Evolutionary conservation across 495 filamentous ascomycete genomes (phyloP).

Genomic region (Aspergillus saccharolyticus): DNA sequence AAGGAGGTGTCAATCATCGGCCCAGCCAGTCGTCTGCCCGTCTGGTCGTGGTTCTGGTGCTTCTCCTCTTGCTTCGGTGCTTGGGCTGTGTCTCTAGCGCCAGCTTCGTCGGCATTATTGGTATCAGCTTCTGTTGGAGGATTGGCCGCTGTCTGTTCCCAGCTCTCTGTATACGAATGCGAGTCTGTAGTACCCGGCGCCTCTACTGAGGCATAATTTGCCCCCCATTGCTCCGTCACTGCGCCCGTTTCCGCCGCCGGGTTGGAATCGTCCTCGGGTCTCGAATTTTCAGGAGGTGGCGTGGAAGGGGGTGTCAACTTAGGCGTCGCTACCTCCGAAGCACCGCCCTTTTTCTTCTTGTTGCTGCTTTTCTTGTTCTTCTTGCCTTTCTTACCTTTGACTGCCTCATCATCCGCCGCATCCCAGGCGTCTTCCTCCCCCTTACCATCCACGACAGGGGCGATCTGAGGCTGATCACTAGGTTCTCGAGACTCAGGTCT

Average conservation of each 20-base stretch:
- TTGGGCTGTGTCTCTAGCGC: slow-evolving; percentile 10
- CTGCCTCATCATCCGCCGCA: slow-evolving; percentile 3
- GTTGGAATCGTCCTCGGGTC: slow-evolving; percentile 8
- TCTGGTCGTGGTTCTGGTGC: neutral
- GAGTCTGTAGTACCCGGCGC: slow-evolving; percentile 1
- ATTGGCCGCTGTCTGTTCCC: slow-evolving; percentile 11
- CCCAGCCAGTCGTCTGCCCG: slow-evolving; percentile 15
- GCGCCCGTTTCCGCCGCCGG: slow-evolving; percentile 10
- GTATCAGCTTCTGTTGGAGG: slow-evolving; percentile 8
- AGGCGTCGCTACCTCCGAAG: slow-evolving; percentile 18
- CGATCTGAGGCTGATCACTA: neutral
- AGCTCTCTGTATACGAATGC: slow-evolving; percentile 9
- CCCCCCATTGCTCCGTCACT: slow-evolving; percentile 6
- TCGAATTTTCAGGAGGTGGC: slow-evolving; percentile 24
- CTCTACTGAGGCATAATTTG: neutral
- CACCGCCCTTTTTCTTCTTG: slow-evolving; percentile 11
- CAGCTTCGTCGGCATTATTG: neutral
- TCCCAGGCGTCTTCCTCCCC: slow-evolving; percentile 9
- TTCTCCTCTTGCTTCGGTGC: neutral
- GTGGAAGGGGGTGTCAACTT: slow-evolving; percentile 41
- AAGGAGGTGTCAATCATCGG: slow-evolving; percentile 43
- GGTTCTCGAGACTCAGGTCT: slow-evolving; percentile 2
- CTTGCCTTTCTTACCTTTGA: slow-evolving; percentile 21
- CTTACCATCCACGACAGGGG: slow-evolving; percentile 2
- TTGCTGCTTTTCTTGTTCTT: slow-evolving; percentile 28